Percentiles rank a stretch among this genome's conserved stretches.
These are phyloP conservation scores for Candida sanyaensis DNA, from an alignment of 1,139 yeast genomes.

Conservation along the genomic window DNA sequence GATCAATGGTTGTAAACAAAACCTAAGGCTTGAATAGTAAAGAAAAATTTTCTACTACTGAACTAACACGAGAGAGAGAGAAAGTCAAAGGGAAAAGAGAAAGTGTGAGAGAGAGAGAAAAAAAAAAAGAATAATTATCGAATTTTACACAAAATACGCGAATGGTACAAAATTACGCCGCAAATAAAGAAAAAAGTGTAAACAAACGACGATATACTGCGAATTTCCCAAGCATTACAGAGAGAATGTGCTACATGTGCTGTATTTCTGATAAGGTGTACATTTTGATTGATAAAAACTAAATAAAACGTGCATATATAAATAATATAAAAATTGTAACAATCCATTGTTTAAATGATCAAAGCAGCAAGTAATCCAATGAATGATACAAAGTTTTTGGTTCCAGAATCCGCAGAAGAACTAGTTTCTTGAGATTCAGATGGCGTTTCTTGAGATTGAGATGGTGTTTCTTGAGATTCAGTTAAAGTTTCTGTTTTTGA, in stretches of 20 bases:
- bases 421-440: neutral
- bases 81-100: neutral
- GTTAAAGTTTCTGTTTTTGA: no score
- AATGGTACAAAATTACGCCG: neutral
- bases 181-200: neutral
- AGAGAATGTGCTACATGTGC: no score
- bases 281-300: no score
- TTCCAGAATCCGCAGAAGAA: neutral
- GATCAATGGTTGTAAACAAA: neutral
- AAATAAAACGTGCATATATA: neutral
- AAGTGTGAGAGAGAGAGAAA: neutral
- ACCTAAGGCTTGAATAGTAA: neutral
- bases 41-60: neutral
- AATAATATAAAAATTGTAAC: neutral
- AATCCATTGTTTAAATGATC: neutral
- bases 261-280: no score
- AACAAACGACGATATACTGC: neutral
- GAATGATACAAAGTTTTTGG: neutral
- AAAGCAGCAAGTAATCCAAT: conserved; percentile 2
- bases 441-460: neutral
- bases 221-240: no score
- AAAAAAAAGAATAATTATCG: neutral
- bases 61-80: neutral
- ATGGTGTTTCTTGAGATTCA: no score
- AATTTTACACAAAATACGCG: neutral